Evolutionary conservation across 805 yeast genomes (phyloP).

Genomic region (Sugiyamaella lignohabitans): DNA sequence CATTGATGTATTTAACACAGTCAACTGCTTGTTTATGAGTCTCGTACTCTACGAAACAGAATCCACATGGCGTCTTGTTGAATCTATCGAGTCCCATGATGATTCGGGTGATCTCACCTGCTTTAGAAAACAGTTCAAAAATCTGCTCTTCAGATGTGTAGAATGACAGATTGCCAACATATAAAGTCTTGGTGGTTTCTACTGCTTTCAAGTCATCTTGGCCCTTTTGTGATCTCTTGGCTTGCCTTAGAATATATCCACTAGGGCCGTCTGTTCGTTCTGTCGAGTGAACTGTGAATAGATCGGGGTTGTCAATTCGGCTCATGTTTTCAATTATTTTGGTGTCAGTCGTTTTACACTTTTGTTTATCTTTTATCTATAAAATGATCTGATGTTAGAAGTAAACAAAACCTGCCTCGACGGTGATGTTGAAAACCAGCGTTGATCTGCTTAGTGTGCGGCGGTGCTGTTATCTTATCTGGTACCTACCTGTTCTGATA

Average conservation of each 20-base stretch:
- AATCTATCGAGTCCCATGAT: conserved; percentile 93
- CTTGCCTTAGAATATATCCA: conserved; percentile 30
- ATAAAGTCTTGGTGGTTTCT: conserved; percentile 65
- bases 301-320: too few relatives aligned
- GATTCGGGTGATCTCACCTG: conserved; percentile 50
- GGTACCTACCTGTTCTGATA: too few relatives aligned
- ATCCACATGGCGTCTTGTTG: conserved; percentile 92
- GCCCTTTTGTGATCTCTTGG: conserved; percentile 30
- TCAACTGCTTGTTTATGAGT: conserved; percentile 65
- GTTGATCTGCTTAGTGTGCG: too few relatives aligned
- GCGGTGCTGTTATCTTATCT: too few relatives aligned
- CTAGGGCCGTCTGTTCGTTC: conserved; percentile 34
- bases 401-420: too few relatives aligned
- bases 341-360: too few relatives aligned
- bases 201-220: conserved; percentile 57
- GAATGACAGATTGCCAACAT: conserved; percentile 85
- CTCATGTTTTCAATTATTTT: too few relatives aligned
- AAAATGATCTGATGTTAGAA: too few relatives aligned
- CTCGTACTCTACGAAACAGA: conserved; percentile 82
- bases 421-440: too few relatives aligned
- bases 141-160: conserved; percentile 94
- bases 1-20: conserved; percentile 75
- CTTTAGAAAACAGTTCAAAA: conserved; percentile 71
- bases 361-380: too few relatives aligned
- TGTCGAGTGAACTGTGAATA: conserved; percentile 30